Base-by-base conservation (phyloP, 1,284 basidiomycete genomes). In the Wolfiporia cocos region DNA sequence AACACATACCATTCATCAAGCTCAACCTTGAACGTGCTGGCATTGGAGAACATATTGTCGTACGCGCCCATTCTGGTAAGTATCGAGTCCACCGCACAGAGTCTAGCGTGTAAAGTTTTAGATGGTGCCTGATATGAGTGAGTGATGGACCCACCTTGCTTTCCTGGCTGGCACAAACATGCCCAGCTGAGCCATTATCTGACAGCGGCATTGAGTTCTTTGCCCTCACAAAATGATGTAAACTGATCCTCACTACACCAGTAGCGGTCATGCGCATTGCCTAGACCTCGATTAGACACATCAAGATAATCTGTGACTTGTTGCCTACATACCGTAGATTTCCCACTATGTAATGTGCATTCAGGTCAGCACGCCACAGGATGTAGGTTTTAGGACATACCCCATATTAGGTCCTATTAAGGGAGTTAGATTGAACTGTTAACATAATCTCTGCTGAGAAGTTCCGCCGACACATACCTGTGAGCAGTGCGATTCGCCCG, bases 21-120 rank as follows among this genome's bases (percentile, higher is more conserved):
- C 59, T 97, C 94, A 15, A 97, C 93, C 62, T 95, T 93, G 77
- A 96, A 97, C 0, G 92, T 95, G 64, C 91, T 93, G 0, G 92
- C 80, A 52, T 89, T 88, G 2, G 91, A 87, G 61, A 96, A 96
- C 87, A 97, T 95, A 57, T 93, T 93, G 58, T 97, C 93, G 60
- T 95, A 94, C 2, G 96, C 96, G 15, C 96, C 96, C 95, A 99
- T 99, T 21, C 96, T 83, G 5, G 95, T 98, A 46, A 96, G 78
- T 54, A 99, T 97, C 19, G 87, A 74, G 61, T 99, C 95, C 2
- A 97, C 82, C 0, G 96, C 92, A 49, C 85, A 86, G 37, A 99
- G 62, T 26, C 86, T 91, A 43, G 29, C 33, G 5, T 15, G 1
- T 4, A 14, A 11, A 49, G 39, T 28, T 21, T 41, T 15, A 46